phyloP scores from a whole-genome alignment of 495 filamentous ascomycete species.

The Penicillium lividum region DNA sequence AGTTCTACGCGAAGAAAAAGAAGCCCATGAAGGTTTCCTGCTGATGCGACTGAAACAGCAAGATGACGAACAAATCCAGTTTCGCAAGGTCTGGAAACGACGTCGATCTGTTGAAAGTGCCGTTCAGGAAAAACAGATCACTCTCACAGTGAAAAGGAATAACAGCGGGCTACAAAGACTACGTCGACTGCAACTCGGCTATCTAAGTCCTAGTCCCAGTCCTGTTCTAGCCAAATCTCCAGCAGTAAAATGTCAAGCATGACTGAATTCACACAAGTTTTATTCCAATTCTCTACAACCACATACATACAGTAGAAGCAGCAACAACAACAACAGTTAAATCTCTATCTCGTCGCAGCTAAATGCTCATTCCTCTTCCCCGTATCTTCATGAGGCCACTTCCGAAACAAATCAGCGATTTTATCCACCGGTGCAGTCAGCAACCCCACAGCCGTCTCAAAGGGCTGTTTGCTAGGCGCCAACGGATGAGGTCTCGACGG shows the following conservation, averaged over 20 bases:
- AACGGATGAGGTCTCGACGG: slow-evolving; percentile 56
- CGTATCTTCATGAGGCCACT: slow-evolving; percentile 27
- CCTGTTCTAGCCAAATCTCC: slow-evolving; percentile 8
- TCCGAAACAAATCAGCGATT: slow-evolving; percentile 32
- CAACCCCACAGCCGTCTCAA: slow-evolving; percentile 28
- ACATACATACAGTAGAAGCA: too few species aligned
- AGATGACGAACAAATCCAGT: slow-evolving; percentile 40
- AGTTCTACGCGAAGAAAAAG: slow-evolving; percentile 41
- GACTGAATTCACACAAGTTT: not conserved
- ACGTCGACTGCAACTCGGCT: slow-evolving; percentile 22
- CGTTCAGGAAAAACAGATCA: slow-evolving; percentile 1
- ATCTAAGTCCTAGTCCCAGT: slow-evolving; percentile 8
- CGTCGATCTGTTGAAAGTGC: slow-evolving; percentile 22
- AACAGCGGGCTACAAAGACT: slow-evolving; percentile 13
- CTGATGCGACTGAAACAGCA: slow-evolving; percentile 39
- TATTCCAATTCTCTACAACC: too few species aligned
- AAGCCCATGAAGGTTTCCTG: slow-evolving; percentile 38
- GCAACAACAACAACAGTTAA: not conserved
- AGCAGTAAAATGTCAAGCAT: slow-evolving; percentile 17
- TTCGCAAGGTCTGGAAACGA: slow-evolving; percentile 41
- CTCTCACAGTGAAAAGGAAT: slow-evolving; percentile 3
- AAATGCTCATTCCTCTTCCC: not conserved
- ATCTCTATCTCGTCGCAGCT: not conserved
- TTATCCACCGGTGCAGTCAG: slow-evolving; percentile 31
- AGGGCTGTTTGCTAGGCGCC: slow-evolving; percentile 27